phyloP scores from a whole-genome alignment of 768 basidiomycete genomes.

The Omphalotus guepiniiformis region DNA sequence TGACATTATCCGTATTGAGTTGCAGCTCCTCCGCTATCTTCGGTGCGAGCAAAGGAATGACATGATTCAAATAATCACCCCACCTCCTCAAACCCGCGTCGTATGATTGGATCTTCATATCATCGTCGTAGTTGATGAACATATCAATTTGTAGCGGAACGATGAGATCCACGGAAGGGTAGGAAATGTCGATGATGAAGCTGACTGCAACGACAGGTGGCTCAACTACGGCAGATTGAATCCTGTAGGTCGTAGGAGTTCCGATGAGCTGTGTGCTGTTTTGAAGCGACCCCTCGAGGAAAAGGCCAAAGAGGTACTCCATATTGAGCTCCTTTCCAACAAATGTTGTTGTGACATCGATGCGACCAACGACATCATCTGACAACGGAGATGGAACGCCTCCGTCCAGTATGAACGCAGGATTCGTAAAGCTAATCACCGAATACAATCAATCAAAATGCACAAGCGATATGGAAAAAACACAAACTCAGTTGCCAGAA shows the following conservation, averaged over 20 bases:
- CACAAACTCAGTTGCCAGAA: not conserved
- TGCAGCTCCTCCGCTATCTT: conserved; percentile 8
- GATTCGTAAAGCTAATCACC: not conserved
- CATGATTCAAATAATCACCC: conserved; percentile 1
- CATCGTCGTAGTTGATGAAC: conserved; percentile 5
- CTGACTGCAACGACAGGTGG: conserved; percentile 1
- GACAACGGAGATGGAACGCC: not conserved
- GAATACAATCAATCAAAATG: not conserved
- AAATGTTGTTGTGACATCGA: conserved; percentile 2
- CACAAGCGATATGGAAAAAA: too few species aligned
- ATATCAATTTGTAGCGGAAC: conserved; percentile 9
- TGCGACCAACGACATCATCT: conserved; percentile 1
- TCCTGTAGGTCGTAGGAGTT: not conserved
- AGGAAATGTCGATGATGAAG: conserved; percentile 1
- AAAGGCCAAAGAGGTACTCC: conserved; percentile 7
- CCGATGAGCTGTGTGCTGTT: conserved; percentile 9
- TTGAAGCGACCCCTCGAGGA: not conserved
- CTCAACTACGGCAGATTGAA: conserved; percentile 6
- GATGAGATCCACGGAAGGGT: conserved; percentile 6
- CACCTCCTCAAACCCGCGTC: conserved; percentile 5
- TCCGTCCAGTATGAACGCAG: not conserved
- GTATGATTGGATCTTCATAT: conserved; percentile 7
- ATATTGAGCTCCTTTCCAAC: conserved; percentile 4
- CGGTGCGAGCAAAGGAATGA: conserved; percentile 3
- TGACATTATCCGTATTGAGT: not conserved